A percentile compares a stretch with the other conserved stretches of the same genome.
Evolutionary conservation across 495 filamentous ascomycete species (phyloP).

Genomic region (Rostrohypoxylon terebratum): DNA sequence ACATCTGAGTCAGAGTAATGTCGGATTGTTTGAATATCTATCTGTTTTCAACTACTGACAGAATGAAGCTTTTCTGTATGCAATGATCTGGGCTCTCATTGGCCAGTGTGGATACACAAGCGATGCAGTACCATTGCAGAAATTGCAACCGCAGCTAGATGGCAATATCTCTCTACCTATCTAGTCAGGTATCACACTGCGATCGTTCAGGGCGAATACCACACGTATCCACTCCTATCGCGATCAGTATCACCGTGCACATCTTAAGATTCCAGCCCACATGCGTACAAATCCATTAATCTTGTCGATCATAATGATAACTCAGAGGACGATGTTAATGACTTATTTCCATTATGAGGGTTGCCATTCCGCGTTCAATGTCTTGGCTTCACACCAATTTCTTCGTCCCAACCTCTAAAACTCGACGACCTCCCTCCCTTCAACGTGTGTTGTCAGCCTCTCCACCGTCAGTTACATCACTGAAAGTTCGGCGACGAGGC

Average conservation of each 20-base stretch:
- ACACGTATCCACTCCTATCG: neutral
- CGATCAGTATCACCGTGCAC: neutral
- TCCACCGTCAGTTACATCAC: neutral
- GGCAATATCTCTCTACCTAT: neutral
- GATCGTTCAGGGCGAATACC: neutral
- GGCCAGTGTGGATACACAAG: slow-evolving; percentile 1
- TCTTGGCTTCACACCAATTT: neutral
- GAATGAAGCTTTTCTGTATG: neutral
- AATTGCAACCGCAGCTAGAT: neutral
- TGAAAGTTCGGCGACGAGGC: neutral
- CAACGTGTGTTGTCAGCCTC: neutral
- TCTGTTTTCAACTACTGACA: neutral
- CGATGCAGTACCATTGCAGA: neutral
- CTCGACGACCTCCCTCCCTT: neutral
- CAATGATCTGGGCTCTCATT: neutral
- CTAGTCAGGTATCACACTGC: neutral
- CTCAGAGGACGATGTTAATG: neutral
- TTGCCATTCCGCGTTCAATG: neutral
- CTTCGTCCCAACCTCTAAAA: neutral
- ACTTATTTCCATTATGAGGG: neutral
- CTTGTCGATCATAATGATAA: neutral
- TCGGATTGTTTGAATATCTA: too few relatives aligned
- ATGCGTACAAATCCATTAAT: neutral
- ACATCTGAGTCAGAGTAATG: too few relatives aligned
- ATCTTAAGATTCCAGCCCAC: neutral